phyloP scores from a whole-genome alignment of 179 eudicot species.

The Dionaea muscipula region DNA sequence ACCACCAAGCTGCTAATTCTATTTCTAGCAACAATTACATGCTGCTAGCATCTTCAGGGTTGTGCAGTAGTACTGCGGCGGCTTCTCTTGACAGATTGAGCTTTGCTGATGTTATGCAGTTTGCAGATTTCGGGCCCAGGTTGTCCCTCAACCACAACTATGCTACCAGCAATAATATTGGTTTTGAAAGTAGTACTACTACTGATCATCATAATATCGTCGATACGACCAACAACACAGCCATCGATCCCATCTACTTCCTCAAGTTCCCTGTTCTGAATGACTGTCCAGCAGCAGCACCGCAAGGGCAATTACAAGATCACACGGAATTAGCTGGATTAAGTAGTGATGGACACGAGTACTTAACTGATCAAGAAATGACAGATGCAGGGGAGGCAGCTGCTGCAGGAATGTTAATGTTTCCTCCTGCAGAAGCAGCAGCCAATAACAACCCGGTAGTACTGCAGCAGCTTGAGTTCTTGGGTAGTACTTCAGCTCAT shows the following conservation, averaged over 20 bases:
- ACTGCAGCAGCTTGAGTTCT: conserved; percentile 31
- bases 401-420: neutral
- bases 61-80: conserved; percentile 9
- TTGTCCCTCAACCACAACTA: conserved; percentile 34
- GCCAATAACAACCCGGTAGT: conserved; percentile 5
- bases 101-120: conserved; percentile 79
- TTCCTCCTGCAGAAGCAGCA: neutral
- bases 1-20: neutral
- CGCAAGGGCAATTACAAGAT: neutral
- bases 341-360: neutral
- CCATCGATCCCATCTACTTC: conserved; percentile 48
- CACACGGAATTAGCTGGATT: neutral
- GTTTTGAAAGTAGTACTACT: neutral
- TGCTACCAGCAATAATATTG: neutral
- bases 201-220: neutral
- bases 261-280: conserved; percentile 65
- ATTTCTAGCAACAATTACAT: neutral
- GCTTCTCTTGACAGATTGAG: conserved; percentile 36
- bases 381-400: conserved; percentile 12
- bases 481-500: no score
- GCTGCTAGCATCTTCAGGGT: conserved; percentile 3
- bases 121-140: conserved; percentile 76
- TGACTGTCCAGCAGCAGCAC: neutral
- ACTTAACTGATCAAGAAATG: no score
- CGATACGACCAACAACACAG: neutral